Evolutionary conservation across 805 yeast genomes (phyloP).

Genomic region (Lachancea fermentati): DNA sequence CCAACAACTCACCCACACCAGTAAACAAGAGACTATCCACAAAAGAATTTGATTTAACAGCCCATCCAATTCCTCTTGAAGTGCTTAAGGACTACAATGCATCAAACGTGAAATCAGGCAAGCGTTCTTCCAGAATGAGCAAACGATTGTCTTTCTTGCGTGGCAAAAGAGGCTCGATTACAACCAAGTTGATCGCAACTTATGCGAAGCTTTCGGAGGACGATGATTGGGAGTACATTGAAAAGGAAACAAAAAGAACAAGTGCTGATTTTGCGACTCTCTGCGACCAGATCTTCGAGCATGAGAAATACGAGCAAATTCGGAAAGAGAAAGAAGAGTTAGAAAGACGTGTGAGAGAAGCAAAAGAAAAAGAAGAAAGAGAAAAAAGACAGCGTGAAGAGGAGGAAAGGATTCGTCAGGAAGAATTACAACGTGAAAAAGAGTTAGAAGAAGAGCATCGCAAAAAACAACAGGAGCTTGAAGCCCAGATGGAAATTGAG

Average conservation of each 20-base stretch:
- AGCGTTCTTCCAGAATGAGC: constrained; percentile 25
- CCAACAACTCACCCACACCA: constrained; percentile 29
- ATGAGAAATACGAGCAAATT: constrained; percentile 57
- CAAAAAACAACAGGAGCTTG: constrained; percentile 23
- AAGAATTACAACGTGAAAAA: constrained; percentile 18
- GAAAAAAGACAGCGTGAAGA: constrained; percentile 27
- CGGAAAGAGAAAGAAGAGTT: constrained; percentile 45
- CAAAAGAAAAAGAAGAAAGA: constrained; percentile 42
- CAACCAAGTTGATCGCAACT: constrained; percentile 63
- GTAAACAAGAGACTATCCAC: constrained; percentile 24
- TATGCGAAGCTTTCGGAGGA: constrained; percentile 66
- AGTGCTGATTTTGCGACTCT: constrained; percentile 72
- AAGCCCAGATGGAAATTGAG: constrained; percentile 25
- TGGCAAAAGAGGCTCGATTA: constrained; percentile 61
- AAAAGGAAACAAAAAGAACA: constrained; percentile 68
- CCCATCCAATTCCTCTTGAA: constrained; percentile 26
- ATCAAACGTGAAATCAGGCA: constrained; percentile 6
- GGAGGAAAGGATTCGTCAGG: constrained; percentile 21
- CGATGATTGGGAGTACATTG: constrained; percentile 63
- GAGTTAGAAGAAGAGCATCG: constrained; percentile 12
- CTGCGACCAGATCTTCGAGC: constrained; percentile 71
- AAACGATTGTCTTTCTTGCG: constrained; percentile 37
- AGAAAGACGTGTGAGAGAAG: constrained; percentile 40
- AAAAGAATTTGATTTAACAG: constrained; percentile 16
- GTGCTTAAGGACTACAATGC: constrained; percentile 19